Evolutionary conservation across 2,329 filamentous ascomycete genomes (phyloP), one percentile per base, ranked within the genome.

Genomic region (Penicillium sp.): DNA sequence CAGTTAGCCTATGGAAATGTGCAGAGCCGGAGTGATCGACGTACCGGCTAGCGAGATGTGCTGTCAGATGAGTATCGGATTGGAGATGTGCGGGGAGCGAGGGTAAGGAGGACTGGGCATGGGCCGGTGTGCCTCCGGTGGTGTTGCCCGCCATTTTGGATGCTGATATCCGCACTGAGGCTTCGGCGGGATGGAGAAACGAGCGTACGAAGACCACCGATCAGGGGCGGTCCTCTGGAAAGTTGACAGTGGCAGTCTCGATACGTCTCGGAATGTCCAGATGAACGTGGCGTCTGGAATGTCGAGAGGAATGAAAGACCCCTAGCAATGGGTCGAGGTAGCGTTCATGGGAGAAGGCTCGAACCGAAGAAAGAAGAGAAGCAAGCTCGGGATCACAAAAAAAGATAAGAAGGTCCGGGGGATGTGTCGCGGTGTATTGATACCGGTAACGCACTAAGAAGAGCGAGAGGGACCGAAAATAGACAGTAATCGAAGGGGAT

Each of bases 51-150:
- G 76, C 76, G 27, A 79, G 65, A 67, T 79, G 76, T 4, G 76
- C 75, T 13, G 76, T 78, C 51, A 79, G 59, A 63, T 79, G 76
- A n/a, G 76, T 77, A 62, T 79, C 76, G 30, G 76, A 77, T 58
- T 79, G 76, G 22, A 79, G 64, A 66, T 79, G 94, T 56, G 89
- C 84, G 43, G 94, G 92, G 61, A 99, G 79, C 55, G 90, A 86
- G 20, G 92, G 91, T 64, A 99, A 79, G 54, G 92, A 96, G 51
- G 90, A 83, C 75, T 96, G 90, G 57, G 72, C 57, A 81, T 90
- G 77, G 86, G 90, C 75, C 71, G 81, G 70, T 69, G 74, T 56
- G 67, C 69, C 20, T 22, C 20, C 74, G 59, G 74, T 68, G 61
- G 73, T 64, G 50, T 65, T 62, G 56, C 68, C 66, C 51, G 70